Conservation (phyloP, 306 rosid genomes). For the Castanea sativa region DNA sequence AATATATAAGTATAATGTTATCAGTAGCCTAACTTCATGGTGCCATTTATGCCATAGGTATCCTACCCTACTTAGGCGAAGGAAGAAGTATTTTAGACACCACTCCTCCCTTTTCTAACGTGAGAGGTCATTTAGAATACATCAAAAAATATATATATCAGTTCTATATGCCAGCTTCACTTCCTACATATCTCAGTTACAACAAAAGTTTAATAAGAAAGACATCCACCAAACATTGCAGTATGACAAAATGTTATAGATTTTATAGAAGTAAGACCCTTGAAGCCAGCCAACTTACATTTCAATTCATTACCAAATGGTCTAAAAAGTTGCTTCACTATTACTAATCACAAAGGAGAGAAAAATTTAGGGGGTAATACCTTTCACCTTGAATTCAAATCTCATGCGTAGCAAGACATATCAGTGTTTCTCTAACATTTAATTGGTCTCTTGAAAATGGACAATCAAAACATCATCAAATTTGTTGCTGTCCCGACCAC, state of each 20-base stretch:
- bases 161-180: neutral
- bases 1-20: neutral
- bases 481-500: constrained; percentile 86
- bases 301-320: neutral
- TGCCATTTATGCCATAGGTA: neutral
- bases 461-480: constrained; percentile 76
- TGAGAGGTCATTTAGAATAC: neutral
- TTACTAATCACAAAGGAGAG: constrained; percentile 24
- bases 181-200: neutral
- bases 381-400: constrained; percentile 25
- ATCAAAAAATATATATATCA: neutral
- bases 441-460: constrained; percentile 13
- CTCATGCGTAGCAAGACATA: constrained; percentile 21
- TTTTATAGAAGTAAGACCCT: constrained; percentile 11
- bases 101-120: neutral
- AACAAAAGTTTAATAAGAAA: neutral
- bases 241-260: constrained; percentile 8
- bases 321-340: constrained; percentile 24
- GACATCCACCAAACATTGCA: neutral
- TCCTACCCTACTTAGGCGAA: neutral
- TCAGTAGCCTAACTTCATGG: neutral
- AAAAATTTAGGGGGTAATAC: neutral
- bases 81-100: neutral
- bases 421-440: constrained; percentile 24
- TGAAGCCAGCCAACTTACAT: neutral